Evolutionary conservation across 169 alveolate species (phyloP), one percentile per base, ranked within the genome.

Genomic region (Eimeria mitis): DNA sequence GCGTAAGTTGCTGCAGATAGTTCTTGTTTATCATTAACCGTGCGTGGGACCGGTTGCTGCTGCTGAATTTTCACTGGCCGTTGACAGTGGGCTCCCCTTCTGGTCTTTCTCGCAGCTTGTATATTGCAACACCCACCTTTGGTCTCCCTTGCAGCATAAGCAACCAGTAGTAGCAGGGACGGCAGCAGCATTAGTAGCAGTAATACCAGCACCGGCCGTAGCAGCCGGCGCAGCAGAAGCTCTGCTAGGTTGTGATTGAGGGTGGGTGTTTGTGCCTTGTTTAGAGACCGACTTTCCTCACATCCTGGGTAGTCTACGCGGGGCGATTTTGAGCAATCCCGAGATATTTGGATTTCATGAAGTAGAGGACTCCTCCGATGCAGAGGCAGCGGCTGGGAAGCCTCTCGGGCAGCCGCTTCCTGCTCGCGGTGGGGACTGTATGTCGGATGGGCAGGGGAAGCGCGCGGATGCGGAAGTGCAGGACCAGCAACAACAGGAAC

Each of bases 241-340:
- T 25, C 28, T n/a, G 81, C 31, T n/a, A 11, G 31, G 13, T 14
- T 37, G 31, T 71, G 81, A n/a, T 2, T 49, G 42, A n/a, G 4
- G 44, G 7, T 0, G 8, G 40, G 34, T 47, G 76, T 9, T 54
- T 83, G 31, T 56, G 73, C 61, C 11, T 31, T 37, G 61, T 42
- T 5, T 56, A 85, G 92, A 81, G 14, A 52, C 16, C 1, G 34
- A 56, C 70, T 61, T 85, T 71, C 61, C 75, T 42, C 81, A 63
- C 65, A 56, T 85, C 76, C 81, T 85, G 61, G 92, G 92, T 47
- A 85, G 92, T 54, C n/a, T 85, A n/a, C 63, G 92, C 28, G 49
- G 47, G 44, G 92, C 81, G 34, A 85, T 85, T 23, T 21, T 28
- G 42, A 49, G 71, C 63, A 85, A 31, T 47, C 92, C 92, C 9